Conservation (phyloP, 2,329 filamentous ascomycete species). For the Magnaporthales sp. region DNA sequence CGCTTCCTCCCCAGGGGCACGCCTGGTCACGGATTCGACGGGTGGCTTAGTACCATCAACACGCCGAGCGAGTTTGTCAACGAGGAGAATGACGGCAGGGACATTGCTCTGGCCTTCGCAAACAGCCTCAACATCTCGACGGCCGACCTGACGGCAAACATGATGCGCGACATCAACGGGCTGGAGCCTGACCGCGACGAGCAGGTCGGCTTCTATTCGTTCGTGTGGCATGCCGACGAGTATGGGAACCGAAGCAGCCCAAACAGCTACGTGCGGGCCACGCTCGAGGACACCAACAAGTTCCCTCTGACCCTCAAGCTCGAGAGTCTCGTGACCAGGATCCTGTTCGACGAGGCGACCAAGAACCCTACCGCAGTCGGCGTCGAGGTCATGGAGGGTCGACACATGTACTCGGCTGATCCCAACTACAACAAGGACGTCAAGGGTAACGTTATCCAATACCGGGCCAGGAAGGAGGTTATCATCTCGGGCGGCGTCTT, state of each 20-base stretch:
- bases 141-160: conserved; percentile 16
- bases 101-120: conserved; percentile 21
- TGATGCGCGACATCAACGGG: conserved; percentile 19
- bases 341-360: conserved; percentile 26
- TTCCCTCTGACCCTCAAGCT: conserved; percentile 32
- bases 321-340: conserved; percentile 25
- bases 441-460: conserved; percentile 8
- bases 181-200: conserved; percentile 17
- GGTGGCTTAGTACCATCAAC: conserved; percentile 33
- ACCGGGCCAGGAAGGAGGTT: conserved; percentile 30
- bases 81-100: conserved; percentile 19
- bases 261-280: conserved; percentile 29
- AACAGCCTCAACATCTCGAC: conserved; percentile 21
- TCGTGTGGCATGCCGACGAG: conserved; percentile 17
- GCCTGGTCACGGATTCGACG: conserved; percentile 43
- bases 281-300: conserved; percentile 24
- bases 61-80: neutral
- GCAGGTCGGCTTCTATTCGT: conserved; percentile 19
- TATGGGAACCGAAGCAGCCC: conserved; percentile 29
- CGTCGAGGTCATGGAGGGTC: conserved; percentile 23
- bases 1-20: conserved; percentile 36
- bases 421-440: conserved; percentile 18
- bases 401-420: conserved; percentile 27
- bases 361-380: conserved; percentile 15
- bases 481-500: conserved; percentile 38